Evolutionary conservation across 2,329 filamentous ascomycete genomes (phyloP).

Genomic region (Cladobotryum protrusum): DNA sequence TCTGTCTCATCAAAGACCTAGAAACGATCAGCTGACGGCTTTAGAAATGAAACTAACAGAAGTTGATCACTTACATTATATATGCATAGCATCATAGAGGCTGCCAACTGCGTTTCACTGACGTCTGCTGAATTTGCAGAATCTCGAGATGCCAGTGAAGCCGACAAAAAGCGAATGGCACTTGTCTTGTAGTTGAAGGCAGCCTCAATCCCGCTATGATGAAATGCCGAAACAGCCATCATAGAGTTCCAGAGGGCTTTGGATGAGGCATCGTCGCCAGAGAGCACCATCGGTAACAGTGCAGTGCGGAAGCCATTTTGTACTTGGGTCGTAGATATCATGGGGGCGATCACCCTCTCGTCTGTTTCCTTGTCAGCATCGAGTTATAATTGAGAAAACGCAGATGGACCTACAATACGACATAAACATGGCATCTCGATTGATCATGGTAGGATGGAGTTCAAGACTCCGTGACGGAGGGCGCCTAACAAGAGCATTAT

Average conservation of each 20-base stretch:
- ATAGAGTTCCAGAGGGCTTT: conserved; percentile 38
- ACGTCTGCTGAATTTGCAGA: conserved; percentile 16
- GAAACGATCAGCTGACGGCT: not conserved
- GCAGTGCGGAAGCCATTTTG: conserved; percentile 41
- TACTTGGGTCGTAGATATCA: conserved; percentile 42
- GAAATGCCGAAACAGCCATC: conserved; percentile 38
- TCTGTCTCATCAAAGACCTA: conserved; percentile 44
- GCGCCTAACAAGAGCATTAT: not conserved
- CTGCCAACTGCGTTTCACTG: conserved; percentile 36
- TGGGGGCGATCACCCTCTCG: conserved; percentile 32
- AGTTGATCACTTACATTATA: conserved; percentile 34
- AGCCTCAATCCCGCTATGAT: conserved; percentile 31
- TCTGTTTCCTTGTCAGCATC: conserved; percentile 22
- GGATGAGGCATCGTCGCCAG: conserved; percentile 26
- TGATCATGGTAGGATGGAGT: conserved; percentile 10
- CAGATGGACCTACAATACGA: conserved; percentile 16
- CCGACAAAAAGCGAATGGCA: conserved; percentile 34
- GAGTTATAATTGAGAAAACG: not conserved
- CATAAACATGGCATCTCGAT: conserved; percentile 14
- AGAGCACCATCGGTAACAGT: conserved; percentile 40
- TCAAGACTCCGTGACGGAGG: conserved; percentile 10
- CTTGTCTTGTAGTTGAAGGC: conserved; percentile 37
- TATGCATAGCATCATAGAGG: conserved; percentile 46
- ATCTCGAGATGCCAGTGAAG: conserved; percentile 26
- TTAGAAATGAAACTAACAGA: not conserved